Evolutionary conservation across 148 eudicot species (phyloP).

Genomic region (Vaccinium myrtillus): DNA sequence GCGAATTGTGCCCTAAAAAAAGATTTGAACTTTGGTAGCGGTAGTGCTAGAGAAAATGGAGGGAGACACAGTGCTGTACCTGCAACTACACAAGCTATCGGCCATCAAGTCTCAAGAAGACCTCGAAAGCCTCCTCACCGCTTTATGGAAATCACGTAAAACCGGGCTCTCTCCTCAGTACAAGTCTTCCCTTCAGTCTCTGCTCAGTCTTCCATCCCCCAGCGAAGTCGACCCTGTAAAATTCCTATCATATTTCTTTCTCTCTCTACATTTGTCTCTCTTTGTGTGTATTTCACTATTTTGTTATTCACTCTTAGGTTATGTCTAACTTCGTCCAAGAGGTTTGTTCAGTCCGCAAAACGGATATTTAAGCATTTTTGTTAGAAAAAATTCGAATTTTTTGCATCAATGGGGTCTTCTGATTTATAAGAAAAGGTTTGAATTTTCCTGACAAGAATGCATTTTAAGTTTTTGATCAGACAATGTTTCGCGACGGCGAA

Average conservation of each 20-base stretch:
- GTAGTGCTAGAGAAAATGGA: neutral
- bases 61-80: constrained; percentile 12
- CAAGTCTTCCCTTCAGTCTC: constrained; percentile 29
- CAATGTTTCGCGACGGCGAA: too few relatives aligned
- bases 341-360: too few relatives aligned
- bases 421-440: too few relatives aligned
- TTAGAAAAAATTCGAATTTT: too few relatives aligned
- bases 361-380: too few relatives aligned
- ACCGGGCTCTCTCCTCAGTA: constrained; percentile 20
- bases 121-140: constrained; percentile 13
- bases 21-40: neutral
- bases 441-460: too few relatives aligned
- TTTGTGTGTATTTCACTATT: too few relatives aligned
- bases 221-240: constrained; percentile 24
- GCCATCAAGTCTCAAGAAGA: constrained; percentile 18
- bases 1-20: too few relatives aligned
- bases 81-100: constrained; percentile 28
- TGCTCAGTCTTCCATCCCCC: constrained; percentile 20
- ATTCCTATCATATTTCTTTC: neutral
- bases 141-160: constrained; percentile 33
- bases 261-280: neutral
- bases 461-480: too few relatives aligned
- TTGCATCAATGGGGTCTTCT: too few relatives aligned
- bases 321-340: too few relatives aligned
- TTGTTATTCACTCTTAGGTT: too few relatives aligned